Evolutionary conservation across 257 asterid genomes (phyloP).

Genomic region (Mitragyna speciosa): DNA sequence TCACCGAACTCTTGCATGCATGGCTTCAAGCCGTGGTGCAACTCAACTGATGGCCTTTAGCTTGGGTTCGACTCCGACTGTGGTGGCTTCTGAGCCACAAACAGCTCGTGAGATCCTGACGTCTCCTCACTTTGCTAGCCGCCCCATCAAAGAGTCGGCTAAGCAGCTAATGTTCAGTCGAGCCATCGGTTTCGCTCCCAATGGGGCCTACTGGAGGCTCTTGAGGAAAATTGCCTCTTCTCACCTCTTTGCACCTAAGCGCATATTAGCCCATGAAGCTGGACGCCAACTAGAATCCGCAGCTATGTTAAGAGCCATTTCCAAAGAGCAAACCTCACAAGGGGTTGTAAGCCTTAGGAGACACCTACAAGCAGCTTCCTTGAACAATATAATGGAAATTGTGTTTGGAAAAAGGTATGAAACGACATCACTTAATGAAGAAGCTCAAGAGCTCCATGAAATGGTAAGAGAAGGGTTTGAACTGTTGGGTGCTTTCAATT

Average conservation of each 20-base stretch:
- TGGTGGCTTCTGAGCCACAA: conserved; percentile 44
- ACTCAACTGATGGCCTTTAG: conserved; percentile 55
- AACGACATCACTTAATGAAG: conserved; percentile 18
- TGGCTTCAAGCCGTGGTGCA: conserved; percentile 36
- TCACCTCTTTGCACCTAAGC: conserved; percentile 51
- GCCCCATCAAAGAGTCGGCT: conserved; percentile 63
- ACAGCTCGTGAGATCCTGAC: conserved; percentile 54
- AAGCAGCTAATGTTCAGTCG: conserved; percentile 56
- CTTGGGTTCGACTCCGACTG: conserved; percentile 51
- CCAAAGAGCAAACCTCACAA: conserved; percentile 25
- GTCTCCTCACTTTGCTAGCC: conserved; percentile 52
- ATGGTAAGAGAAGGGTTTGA: conserved; percentile 59
- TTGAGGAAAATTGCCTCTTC: conserved; percentile 47
- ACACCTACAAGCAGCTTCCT: conserved; percentile 46
- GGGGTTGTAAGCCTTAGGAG: conserved; percentile 43
- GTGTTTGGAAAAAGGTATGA: conserved; percentile 52
- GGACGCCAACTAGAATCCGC: conserved; percentile 41
- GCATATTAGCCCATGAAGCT: conserved; percentile 41
- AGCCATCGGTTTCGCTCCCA: conserved; percentile 68
- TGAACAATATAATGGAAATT: conserved; percentile 48
- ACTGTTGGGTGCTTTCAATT: conserved; percentile 56
- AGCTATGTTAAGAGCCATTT: conserved; percentile 31
- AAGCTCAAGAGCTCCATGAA: conserved; percentile 40
- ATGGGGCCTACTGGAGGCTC: conserved; percentile 53
- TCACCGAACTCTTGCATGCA: conserved; percentile 51